Conservation (phyloP, 768 basidiomycete species). For the Lactarius pseudohatsudake region DNA sequence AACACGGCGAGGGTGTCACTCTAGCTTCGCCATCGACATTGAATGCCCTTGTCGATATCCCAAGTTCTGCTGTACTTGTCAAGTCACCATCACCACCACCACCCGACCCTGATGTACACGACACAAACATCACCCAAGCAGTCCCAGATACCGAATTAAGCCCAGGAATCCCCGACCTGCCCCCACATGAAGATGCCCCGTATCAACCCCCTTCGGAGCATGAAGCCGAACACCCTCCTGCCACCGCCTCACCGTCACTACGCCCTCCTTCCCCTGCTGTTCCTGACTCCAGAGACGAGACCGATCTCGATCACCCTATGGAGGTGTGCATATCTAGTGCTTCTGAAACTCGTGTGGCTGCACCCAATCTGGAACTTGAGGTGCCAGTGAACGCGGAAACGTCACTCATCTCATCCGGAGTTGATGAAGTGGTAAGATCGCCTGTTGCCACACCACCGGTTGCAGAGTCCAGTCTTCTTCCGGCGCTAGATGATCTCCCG, state of each 20-base stretch:
- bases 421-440: neutral
- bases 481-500: slow-evolving; percentile 4
- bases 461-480: neutral
- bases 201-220: slow-evolving; percentile 3
- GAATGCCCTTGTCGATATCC: neutral
- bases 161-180: neutral
- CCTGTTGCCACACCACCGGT: neutral
- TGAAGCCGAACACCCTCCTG: neutral
- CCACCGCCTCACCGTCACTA: slow-evolving; percentile 13
- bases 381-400: slow-evolving; percentile 1
- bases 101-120: neutral
- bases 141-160: neutral
- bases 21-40: neutral
- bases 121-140: neutral
- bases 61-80: neutral
- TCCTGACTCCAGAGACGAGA: neutral
- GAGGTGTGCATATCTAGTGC: neutral
- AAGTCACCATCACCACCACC: neutral
- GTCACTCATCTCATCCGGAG: neutral
- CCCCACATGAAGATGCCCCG: slow-evolving; percentile 6
- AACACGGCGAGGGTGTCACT: neutral
- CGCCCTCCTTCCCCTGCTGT: slow-evolving; percentile 6
- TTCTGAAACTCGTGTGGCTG: neutral
- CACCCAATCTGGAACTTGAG: neutral
- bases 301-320: neutral